phyloP scores from a whole-genome alignment of 1,284 basidiomycete species.

The Gymnopus androsaceus region DNA sequence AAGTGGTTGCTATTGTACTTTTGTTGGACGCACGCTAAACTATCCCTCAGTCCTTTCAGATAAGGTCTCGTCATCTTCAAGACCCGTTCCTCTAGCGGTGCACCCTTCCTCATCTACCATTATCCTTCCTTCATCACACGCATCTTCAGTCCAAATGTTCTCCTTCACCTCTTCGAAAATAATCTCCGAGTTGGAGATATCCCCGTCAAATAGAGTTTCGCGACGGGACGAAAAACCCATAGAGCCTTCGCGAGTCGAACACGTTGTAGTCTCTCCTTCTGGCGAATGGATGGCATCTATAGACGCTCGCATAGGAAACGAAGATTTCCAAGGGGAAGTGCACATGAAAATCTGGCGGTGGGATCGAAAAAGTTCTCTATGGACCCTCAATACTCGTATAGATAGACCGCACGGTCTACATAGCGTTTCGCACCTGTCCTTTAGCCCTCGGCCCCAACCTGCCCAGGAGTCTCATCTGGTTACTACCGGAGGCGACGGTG shows the following conservation, averaged over 20 bases:
- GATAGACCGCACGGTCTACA: constrained; percentile 83
- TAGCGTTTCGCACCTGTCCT: constrained; percentile 69
- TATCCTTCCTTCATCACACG: constrained; percentile 90
- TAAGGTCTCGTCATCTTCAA: constrained; percentile 41
- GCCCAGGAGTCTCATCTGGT: constrained; percentile 45
- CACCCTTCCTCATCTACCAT: constrained; percentile 75
- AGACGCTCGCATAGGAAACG: constrained; percentile 74
- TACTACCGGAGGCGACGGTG: constrained; percentile 70
- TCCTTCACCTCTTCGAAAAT: constrained; percentile 74
- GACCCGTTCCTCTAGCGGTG: constrained; percentile 64
- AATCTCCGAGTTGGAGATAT: constrained; percentile 88
- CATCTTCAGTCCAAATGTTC: constrained; percentile 92
- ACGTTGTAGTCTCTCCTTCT: constrained; percentile 62
- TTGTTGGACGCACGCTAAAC: neutral
- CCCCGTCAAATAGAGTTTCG: constrained; percentile 91
- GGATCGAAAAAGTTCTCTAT: constrained; percentile 58
- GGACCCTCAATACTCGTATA: constrained; percentile 87
- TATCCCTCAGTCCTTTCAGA: constrained; percentile 46
- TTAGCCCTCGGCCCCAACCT: constrained; percentile 49
- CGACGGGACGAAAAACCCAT: constrained; percentile 79
- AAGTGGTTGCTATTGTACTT: constrained; percentile 24
- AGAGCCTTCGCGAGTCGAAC: constrained; percentile 79
- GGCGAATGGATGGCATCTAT: constrained; percentile 95
- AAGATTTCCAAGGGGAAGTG: constrained; percentile 64
- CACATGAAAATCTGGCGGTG: constrained; percentile 93